Conservation (phyloP, 331 rosid genomes). For the Spiraea crenata region DNA sequence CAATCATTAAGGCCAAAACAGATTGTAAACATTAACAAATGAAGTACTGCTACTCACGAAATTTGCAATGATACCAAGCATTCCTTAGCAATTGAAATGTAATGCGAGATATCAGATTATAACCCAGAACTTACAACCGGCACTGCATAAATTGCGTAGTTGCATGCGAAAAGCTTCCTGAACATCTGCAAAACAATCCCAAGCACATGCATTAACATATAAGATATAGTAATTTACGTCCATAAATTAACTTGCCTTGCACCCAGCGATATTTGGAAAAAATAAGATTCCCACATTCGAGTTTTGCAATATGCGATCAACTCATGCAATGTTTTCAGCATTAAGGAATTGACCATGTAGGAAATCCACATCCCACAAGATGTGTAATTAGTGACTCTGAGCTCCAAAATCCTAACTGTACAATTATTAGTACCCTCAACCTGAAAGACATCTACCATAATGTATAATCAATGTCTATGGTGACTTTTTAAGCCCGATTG, state of each 20-base stretch:
- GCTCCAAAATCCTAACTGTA: background rate
- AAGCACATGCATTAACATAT: background rate
- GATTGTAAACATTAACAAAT: constrained; percentile 6
- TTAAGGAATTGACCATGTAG: background rate
- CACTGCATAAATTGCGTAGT: background rate
- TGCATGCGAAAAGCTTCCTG: background rate
- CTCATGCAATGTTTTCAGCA: background rate
- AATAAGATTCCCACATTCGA: background rate
- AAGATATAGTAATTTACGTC: background rate
- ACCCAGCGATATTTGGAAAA: background rate
- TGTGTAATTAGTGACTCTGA: background rate
- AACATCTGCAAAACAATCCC: constrained; percentile 13
- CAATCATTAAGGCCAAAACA: constrained; percentile 4
- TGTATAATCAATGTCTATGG: background rate
- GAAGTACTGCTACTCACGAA: constrained; percentile 11
- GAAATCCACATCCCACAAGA: background rate
- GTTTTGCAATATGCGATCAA: background rate
- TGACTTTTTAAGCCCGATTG: background rate
- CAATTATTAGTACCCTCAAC: background rate
- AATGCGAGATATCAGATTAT: background rate
- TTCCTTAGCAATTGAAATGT: constrained; percentile 4
- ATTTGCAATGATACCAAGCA: constrained; percentile 13
- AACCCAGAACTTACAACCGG: background rate
- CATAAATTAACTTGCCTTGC: background rate
- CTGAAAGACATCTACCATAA: background rate